These are phyloP conservation scores for Neurospora africana DNA, from an alignment of 495 filamentous ascomycete species.

Conservation along the genomic window DNA sequence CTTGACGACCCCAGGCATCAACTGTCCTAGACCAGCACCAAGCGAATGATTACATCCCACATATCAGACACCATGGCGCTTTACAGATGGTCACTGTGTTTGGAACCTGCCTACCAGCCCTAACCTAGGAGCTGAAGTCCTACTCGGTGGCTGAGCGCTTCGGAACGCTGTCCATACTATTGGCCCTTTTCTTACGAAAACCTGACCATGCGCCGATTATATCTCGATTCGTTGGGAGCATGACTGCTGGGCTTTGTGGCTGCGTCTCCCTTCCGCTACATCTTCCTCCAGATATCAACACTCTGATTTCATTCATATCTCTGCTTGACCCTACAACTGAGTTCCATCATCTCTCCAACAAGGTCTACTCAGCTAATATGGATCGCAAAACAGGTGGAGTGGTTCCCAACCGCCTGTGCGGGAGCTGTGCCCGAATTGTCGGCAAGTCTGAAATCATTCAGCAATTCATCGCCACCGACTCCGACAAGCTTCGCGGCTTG, in stretches of 20 bases:
- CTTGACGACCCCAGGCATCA: neutral
- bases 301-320: neutral
- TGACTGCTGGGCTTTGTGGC: neutral
- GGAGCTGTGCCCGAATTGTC: neutral
- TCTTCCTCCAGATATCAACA: neutral
- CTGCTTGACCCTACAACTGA: neutral
- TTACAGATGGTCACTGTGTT: neutral
- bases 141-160: neutral
- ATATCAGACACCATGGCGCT: neutral
- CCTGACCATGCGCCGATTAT: neutral
- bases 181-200: neutral
- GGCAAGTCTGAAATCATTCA: neutral
- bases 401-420: neutral
- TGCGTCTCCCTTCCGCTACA: neutral
- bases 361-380: neutral
- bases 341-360: neutral
- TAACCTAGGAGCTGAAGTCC: neutral
- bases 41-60: neutral
- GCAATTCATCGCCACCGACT: rapidly evolving
- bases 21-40: neutral
- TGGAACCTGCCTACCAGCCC: neutral
- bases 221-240: neutral
- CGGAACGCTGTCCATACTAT: neutral
- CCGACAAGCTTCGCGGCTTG: neutral
- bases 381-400: neutral